Percentiles rank a stretch among this genome's conserved stretches.
Conservation (phyloP, 2,329 filamentous ascomycete genomes). For the Penicillium olsonii region DNA sequence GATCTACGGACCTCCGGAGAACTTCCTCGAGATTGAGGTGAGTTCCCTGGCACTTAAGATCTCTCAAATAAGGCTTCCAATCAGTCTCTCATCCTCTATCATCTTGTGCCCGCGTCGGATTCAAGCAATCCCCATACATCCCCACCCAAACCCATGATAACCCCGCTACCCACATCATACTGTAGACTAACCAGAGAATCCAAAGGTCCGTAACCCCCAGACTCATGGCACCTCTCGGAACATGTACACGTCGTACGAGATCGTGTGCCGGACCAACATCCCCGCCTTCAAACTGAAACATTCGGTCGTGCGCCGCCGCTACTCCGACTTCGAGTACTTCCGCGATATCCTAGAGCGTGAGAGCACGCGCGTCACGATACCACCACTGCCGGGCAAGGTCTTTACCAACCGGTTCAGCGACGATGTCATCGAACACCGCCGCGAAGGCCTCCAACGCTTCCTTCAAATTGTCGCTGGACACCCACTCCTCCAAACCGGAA, state of each 20-base stretch:
- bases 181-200: not conserved
- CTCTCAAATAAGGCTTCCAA: too few relatives aligned
- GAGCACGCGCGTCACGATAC: conserved; percentile 90
- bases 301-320: conserved; percentile 84
- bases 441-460: conserved; percentile 91
- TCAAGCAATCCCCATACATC: conserved; percentile 3
- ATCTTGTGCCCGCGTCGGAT: conserved; percentile 8
- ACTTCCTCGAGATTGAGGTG: conserved; percentile 98
- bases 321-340: conserved; percentile 98
- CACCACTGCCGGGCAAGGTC: conserved; percentile 92
- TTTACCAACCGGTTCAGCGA: conserved; percentile 98
- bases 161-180: not conserved
- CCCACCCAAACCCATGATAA: not conserved
- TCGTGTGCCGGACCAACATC: conserved; percentile 96
- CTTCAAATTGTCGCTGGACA: conserved; percentile 97
- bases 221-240: conserved; percentile 90
- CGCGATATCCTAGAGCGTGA: conserved; percentile 97
- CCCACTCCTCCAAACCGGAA: conserved; percentile 93
- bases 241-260: conserved; percentile 99
- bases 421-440: conserved; percentile 92
- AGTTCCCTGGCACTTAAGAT: too few relatives aligned
- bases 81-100: too few relatives aligned
- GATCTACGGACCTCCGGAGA: conserved; percentile 97
- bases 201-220: conserved; percentile 84
- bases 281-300: conserved; percentile 95